These are phyloP conservation scores for Syzygium grande DNA, from an alignment of 345 rosid genomes.

Conservation along the genomic window DNA sequence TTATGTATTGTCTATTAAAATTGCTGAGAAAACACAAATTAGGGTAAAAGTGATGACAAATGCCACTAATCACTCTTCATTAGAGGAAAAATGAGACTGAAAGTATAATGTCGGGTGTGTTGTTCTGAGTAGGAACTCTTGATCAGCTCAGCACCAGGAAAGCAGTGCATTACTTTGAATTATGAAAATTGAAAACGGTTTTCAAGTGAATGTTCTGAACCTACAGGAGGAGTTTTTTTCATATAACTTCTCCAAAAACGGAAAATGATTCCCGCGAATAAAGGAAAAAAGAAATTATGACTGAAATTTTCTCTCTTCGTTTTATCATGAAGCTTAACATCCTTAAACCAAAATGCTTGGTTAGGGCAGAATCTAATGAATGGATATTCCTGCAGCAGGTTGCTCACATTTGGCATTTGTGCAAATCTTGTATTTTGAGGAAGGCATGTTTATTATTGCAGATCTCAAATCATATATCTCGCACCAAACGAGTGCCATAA, in stretches of 20 bases:
- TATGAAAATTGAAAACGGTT: neutral
- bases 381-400: neutral
- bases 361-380: neutral
- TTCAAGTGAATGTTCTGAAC: neutral
- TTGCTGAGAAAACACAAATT: neutral
- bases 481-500: neutral
- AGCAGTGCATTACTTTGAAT: neutral
- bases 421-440: neutral
- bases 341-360: neutral
- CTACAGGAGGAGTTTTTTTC: neutral
- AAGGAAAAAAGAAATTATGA: neutral
- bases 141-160: neutral
- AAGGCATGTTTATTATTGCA: neutral
- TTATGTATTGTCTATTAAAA: neutral
- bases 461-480: neutral
- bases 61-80: neutral
- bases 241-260: neutral
- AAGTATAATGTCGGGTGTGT: neutral
- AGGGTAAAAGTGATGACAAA: neutral
- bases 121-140: neutral
- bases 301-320: neutral
- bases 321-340: neutral
- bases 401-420: neutral
- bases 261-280: neutral
- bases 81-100: neutral